These are phyloP conservation scores for Alnus glutinosa DNA, from an alignment of 306 rosid species.

Conservation along the genomic window DNA sequence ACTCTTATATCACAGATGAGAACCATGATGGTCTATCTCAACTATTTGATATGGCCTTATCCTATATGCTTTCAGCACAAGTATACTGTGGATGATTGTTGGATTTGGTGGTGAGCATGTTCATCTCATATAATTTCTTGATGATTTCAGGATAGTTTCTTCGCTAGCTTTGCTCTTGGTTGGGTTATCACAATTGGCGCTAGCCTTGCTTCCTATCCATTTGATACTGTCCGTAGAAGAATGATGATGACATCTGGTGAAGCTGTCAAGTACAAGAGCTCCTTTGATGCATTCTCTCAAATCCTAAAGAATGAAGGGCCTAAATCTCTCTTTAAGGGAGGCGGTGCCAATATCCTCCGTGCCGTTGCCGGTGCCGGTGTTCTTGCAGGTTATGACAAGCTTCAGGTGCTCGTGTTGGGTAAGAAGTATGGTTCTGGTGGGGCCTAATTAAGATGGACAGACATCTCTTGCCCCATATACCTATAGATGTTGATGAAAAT, in stretches of 20 bases:
- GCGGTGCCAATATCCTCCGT: conserved; percentile 80
- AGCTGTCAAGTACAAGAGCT: conserved; percentile 82
- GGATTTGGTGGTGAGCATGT: background rate
- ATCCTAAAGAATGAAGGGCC: conserved; percentile 75
- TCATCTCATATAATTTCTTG: background rate
- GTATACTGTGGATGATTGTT: background rate
- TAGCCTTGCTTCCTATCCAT: conserved; percentile 66
- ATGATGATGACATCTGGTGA: conserved; percentile 97
- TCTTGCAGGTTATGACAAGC: conserved; percentile 77
- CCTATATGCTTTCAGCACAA: background rate
- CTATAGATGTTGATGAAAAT: conserved; percentile 44
- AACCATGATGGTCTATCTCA: background rate
- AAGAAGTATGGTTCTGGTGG: conserved; percentile 71
- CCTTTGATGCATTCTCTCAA: conserved; percentile 62
- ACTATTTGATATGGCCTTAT: background rate
- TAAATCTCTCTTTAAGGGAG: conserved; percentile 79
- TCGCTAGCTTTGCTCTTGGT: conserved; percentile 84
- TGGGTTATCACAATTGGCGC: conserved; percentile 76
- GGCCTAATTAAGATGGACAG: conserved; percentile 24
- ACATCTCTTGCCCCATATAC: conserved; percentile 4
- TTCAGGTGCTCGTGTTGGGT: conserved; percentile 58
- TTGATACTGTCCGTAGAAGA: conserved; percentile 83
- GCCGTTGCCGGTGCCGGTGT: conserved; percentile 85
- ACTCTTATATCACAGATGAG: background rate
- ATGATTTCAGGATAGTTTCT: conserved; percentile 69